Percentiles rank a stretch among this genome's conserved stretches.
These are phyloP conservation scores for Lactarius psammicola DNA, from an alignment of 768 basidiomycete genomes.

Conservation along the genomic window DNA sequence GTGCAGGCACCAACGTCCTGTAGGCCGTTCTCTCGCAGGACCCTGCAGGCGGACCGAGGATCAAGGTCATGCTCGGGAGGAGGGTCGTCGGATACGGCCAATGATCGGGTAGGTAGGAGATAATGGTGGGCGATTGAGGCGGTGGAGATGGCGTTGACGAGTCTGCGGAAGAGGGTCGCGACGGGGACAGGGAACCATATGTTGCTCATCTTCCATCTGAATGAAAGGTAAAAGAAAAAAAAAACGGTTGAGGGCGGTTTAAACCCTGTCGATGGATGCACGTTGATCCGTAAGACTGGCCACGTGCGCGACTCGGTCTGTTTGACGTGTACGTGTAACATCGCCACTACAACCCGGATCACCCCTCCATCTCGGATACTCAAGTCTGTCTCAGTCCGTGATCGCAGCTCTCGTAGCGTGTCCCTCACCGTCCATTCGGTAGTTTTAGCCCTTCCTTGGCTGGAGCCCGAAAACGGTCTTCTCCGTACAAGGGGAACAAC, in stretches of 20 bases:
- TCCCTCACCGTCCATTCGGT: too few species aligned
- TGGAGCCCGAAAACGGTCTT: neutral
- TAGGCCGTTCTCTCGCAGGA: neutral
- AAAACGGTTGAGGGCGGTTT: neutral
- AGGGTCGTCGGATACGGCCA: constrained; percentile 2
- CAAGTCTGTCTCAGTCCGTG: neutral
- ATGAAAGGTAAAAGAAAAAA: neutral
- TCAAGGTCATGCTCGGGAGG: neutral
- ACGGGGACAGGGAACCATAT: constrained; percentile 58
- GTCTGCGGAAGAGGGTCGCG: constrained; percentile 56
- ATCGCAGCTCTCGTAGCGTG: neutral
- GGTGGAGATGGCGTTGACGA: constrained; percentile 65
- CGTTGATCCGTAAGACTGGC: neutral
- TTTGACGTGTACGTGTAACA: too few species aligned
- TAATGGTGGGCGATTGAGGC: constrained; percentile 72
- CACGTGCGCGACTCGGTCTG: neutral
- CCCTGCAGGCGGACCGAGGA: neutral
- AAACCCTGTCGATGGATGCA: neutral
- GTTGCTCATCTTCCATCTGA: constrained; percentile 41
- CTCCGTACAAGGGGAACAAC: neutral
- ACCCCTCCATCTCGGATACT: too few species aligned
- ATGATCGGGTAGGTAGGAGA: constrained; percentile 37
- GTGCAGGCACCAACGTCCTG: neutral
- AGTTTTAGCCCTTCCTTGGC: too few species aligned
- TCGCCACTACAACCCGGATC: neutral